Evolutionary conservation across 2,329 filamentous ascomycete genomes (phyloP).

Genomic region (Colletotrichum incanum): DNA sequence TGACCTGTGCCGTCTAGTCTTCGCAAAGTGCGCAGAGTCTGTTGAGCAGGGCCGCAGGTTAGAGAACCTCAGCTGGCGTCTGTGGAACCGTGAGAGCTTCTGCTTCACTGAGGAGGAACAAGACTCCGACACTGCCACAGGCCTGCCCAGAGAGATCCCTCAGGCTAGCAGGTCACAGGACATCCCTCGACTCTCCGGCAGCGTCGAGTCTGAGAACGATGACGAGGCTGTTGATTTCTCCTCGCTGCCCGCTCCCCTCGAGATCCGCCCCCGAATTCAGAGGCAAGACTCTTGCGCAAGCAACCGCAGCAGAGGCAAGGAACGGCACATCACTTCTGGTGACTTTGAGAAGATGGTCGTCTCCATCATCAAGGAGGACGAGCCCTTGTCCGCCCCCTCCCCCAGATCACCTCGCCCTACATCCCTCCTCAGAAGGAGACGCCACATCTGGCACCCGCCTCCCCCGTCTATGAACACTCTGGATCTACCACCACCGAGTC

Average conservation of each 20-base stretch:
- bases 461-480: conserved; percentile 56
- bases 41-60: conserved; percentile 93
- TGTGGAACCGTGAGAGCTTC: conserved; percentile 96
- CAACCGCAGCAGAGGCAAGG: conserved; percentile 80
- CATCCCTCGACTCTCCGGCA: too few species aligned
- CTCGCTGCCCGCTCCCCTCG: conserved; percentile 68
- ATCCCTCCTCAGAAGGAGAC: conserved; percentile 64
- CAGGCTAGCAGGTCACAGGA: conserved; percentile 53
- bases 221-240: conserved; percentile 76
- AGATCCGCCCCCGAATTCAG: conserved; percentile 77
- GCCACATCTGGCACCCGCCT: conserved; percentile 48
- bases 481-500: conserved; percentile 63
- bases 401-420: conserved; percentile 56
- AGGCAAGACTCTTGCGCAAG: conserved; percentile 80
- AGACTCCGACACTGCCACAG: conserved; percentile 58
- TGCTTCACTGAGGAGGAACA: conserved; percentile 80
- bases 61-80: conserved; percentile 95
- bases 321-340: conserved; percentile 93
- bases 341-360: conserved; percentile 95
- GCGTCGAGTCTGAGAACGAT: conserved; percentile 78
- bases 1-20: conserved; percentile 71
- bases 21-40: conserved; percentile 93
- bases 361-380: conserved; percentile 91
- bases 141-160: conserved; percentile 67
- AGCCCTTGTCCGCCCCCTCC: conserved; percentile 72